A percentile compares a stretch with the other conserved stretches of the same genome.
Conservation (phyloP, 306 rosid genomes). For the Nissolia schottii region DNA sequence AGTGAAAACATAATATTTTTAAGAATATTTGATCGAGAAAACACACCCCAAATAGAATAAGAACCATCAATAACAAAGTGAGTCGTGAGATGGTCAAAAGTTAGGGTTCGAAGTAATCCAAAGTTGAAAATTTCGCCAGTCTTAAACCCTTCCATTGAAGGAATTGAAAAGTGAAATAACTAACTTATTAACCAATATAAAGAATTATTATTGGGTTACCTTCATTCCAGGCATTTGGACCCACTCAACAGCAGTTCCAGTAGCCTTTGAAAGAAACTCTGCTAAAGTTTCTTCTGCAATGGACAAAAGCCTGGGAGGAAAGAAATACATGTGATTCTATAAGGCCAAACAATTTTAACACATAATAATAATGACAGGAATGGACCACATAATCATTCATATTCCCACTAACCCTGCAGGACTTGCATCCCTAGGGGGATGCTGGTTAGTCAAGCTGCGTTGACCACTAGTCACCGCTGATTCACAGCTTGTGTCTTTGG, state of each 20-base stretch:
- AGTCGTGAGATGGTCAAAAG: not conserved
- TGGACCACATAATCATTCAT: slow-evolving; percentile 45
- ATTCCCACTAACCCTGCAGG: slow-evolving; percentile 99
- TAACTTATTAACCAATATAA: not conserved
- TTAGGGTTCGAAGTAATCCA: not conserved
- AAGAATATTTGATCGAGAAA: not conserved
- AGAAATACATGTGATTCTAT: slow-evolving; percentile 34
- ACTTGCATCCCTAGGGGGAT: slow-evolving; percentile 99
- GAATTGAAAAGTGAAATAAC: not conserved
- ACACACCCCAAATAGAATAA: not conserved
- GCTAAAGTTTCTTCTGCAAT: slow-evolving; percentile 99
- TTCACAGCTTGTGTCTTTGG: slow-evolving; percentile 94
- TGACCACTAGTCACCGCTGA: slow-evolving; percentile 95
- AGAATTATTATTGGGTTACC: slow-evolving; percentile 35
- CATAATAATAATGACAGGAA: slow-evolving; percentile 39
- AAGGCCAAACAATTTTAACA: slow-evolving; percentile 39
- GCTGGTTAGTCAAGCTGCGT: slow-evolving; percentile 85
- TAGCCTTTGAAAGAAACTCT: slow-evolving; percentile 99
- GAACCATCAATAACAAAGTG: not conserved
- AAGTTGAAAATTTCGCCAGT: not conserved
- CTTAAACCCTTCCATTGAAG: not conserved
- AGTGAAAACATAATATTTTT: not conserved
- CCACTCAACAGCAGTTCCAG: slow-evolving; percentile 99
- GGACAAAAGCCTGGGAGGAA: slow-evolving; percentile 88
- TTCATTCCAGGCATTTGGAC: slow-evolving; percentile 99